phyloP scores from a whole-genome alignment of 1,139 yeast species.

The Pichia kudriavzevii region DNA sequence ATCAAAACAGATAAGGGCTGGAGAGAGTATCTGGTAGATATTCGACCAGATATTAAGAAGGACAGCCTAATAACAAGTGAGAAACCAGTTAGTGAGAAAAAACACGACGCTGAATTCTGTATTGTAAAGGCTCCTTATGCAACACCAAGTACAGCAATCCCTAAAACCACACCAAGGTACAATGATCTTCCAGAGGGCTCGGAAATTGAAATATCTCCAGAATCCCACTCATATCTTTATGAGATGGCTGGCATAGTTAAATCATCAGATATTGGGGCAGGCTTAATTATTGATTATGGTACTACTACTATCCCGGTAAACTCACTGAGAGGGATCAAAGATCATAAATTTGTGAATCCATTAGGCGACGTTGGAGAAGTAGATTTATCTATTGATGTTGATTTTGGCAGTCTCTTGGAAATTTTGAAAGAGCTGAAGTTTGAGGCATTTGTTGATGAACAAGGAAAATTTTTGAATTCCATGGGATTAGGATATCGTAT shows the following conservation, averaged over 20 bases:
- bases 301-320: conserved; percentile 56
- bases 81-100: conserved; percentile 9
- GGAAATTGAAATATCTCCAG: conserved; percentile 70
- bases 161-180: conserved; percentile 46
- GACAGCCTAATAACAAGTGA: conserved; percentile 12
- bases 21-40: conserved; percentile 70
- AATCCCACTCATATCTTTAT: conserved; percentile 48
- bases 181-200: conserved; percentile 47
- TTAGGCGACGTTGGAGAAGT: conserved; percentile 69
- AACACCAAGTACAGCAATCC: conserved; percentile 58
- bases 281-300: conserved; percentile 74
- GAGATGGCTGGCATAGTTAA: conserved; percentile 37
- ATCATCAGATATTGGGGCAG: conserved; percentile 45
- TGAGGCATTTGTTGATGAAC: conserved; percentile 49
- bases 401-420: conserved; percentile 35
- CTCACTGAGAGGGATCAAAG: conserved; percentile 64
- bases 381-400: conserved; percentile 80
- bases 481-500: conserved; percentile 74
- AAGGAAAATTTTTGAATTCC: conserved; percentile 73
- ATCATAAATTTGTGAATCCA: conserved; percentile 75
- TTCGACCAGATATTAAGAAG: conserved; percentile 15
- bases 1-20: conserved; percentile 58
- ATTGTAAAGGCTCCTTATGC: conserved; percentile 52
- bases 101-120: conserved; percentile 40
- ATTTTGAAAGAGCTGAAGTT: conserved; percentile 20